Evolutionary conservation across 2,329 filamentous ascomycete genomes (phyloP).

Genomic region (Fragosphaeria purpurea): DNA sequence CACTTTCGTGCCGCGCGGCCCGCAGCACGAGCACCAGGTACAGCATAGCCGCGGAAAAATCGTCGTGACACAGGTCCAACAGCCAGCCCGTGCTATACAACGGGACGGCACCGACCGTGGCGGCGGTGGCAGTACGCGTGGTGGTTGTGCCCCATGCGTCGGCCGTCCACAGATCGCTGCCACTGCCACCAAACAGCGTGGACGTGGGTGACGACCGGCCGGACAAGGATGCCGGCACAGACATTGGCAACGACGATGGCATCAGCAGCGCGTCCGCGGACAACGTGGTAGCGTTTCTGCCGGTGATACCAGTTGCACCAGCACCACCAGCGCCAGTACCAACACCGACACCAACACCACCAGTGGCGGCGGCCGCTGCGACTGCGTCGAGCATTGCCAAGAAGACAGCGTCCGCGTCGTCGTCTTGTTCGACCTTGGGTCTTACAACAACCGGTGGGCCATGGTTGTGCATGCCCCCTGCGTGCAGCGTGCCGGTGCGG

Average conservation of each 20-base stretch:
- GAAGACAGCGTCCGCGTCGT: neutral
- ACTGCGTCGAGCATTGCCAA: neutral
- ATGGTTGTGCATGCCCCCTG: neutral
- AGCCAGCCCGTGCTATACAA: constrained; percentile 10
- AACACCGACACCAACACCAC: neutral
- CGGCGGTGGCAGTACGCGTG: neutral
- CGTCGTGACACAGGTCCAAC: constrained; percentile 17
- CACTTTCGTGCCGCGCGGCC: neutral
- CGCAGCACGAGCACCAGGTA: constrained; percentile 14
- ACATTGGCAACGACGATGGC: neutral
- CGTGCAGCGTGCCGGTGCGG: too few relatives aligned
- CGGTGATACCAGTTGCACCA: too few relatives aligned
- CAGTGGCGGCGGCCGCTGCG: neutral
- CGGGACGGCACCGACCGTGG: neutral
- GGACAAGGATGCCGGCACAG: constrained; percentile 16
- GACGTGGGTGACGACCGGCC: neutral
- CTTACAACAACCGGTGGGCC: too few relatives aligned
- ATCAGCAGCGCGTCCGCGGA: too few relatives aligned
- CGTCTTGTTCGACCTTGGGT: neutral
- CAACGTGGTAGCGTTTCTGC: too few relatives aligned
- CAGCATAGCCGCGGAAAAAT: constrained; percentile 16
- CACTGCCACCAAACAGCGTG: neutral
- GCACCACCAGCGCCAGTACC: too few relatives aligned
- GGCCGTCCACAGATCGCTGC: too few relatives aligned
- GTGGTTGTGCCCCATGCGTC: neutral